Base-by-base conservation (phyloP, 2,329 filamentous ascomycete species). In the Scedosporium minutisporum region DNA sequence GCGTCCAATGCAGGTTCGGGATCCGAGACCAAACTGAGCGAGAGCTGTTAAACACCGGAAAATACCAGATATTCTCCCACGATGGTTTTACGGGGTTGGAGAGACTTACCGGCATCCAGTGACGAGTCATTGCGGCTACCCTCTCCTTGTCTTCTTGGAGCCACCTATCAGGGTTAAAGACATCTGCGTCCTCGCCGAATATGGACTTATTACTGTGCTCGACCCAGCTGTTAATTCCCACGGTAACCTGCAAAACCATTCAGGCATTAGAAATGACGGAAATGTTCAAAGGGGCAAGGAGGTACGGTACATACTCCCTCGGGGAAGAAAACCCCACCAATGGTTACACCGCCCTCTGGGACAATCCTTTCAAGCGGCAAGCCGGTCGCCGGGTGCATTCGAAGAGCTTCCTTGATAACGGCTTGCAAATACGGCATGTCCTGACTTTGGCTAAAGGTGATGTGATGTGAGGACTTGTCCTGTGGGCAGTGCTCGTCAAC, bases 341-440 rank as follows among this genome's bases (percentile, higher is more conserved):
- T 73, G 12, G 73, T 72, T 0, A 71, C 72, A 1, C 80, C 80
- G 1, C 71, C 74, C 4, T 72, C 62, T 0, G 80, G 78, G 0
- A 82, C 78, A 1, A 74, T 69, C 12, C 80, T 73, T 70, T 77
- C 76, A 23, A 82, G 68, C 3, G 77, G 74, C 14, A 82, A 67
- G 3, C 77, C 78, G 0, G 75, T 74, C 1, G 78, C 76, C 3
- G 80, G 74, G 61, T 81, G 76, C 48, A 83, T 69, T 21, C 81
- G 74, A 6, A 82, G 67, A 0, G 77, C 77, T 66, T 83, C 80
- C 62, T 80, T 80, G 53, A 82, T 76, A 9, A 78, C 74, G 1
- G 79, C 79, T 64, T 82, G 77, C 12, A 82, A 70, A 65, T 82
- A 84, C 0, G 77, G 75, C 62, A 78, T 67, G 2, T 68, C 63